Evolutionary conservation across 148 eudicot genomes (phyloP).

Genomic region (Suaeda aralocaspica): DNA sequence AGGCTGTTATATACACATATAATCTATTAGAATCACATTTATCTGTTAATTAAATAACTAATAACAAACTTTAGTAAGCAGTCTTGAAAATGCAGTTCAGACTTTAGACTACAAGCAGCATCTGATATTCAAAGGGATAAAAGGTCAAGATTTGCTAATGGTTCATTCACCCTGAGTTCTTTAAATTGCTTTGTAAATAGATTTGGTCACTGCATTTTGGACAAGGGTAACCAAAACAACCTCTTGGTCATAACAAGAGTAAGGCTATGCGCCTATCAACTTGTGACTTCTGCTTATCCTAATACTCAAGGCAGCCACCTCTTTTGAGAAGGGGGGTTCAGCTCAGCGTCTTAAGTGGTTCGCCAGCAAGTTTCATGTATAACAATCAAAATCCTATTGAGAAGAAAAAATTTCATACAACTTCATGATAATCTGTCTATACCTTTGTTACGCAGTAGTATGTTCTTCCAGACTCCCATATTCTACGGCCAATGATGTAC

Average conservation of each 20-base stretch:
- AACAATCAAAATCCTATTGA: neutral
- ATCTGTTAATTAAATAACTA: no score
- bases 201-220: neutral
- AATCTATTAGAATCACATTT: neutral
- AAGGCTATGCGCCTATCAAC: neutral
- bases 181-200: no score
- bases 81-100: no score
- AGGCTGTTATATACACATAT: neutral
- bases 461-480: slow-evolving; percentile 78
- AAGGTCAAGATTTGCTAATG: neutral
- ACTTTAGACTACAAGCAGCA: neutral
- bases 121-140: neutral
- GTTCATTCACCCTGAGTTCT: neutral
- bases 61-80: no score
- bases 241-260: neutral
- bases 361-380: neutral
- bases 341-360: neutral
- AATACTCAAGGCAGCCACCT: neutral
- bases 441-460: slow-evolving; percentile 98
- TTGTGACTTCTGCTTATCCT: neutral
- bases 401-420: neutral
- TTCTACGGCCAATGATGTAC: slow-evolving; percentile 81
- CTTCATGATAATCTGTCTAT: slow-evolving; percentile 1
- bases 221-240: neutral
- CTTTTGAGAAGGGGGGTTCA: neutral